Evolutionary conservation across 164 flowering plant genomes (phyloP).

Genomic region (Pachysandra terminalis): DNA sequence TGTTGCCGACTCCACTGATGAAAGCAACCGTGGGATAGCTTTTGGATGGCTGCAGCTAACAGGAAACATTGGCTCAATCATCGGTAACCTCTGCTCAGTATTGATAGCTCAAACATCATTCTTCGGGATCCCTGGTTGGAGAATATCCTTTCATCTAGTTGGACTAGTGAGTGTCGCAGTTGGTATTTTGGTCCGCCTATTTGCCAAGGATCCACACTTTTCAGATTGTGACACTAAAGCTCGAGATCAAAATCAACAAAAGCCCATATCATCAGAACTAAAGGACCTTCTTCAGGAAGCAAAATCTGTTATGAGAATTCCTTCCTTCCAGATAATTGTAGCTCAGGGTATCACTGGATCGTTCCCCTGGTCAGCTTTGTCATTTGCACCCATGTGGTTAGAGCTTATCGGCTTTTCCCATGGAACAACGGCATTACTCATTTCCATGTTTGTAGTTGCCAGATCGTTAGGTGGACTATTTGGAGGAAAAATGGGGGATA

Average conservation of each 20-base stretch:
- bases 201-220: constrained; percentile 15
- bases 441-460: constrained; percentile 56
- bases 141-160: constrained; percentile 75
- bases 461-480: constrained; percentile 79
- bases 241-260: not conserved
- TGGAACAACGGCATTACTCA: constrained; percentile 58
- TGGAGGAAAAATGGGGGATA: constrained; percentile 90
- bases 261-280: constrained; percentile 7
- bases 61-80: constrained; percentile 65
- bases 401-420: constrained; percentile 90
- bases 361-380: constrained; percentile 70
- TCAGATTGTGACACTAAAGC: not conserved
- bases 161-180: constrained; percentile 30
- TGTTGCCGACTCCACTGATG: constrained; percentile 37
- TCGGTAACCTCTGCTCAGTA: constrained; percentile 39
- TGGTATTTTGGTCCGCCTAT: constrained; percentile 12
- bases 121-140: constrained; percentile 48
- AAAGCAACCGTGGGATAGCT: constrained; percentile 40
- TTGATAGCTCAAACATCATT: constrained; percentile 13
- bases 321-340: constrained; percentile 65
- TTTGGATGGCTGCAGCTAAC: constrained; percentile 95
- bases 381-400: constrained; percentile 94
- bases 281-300: constrained; percentile 16
- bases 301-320: constrained; percentile 24
- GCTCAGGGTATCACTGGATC: constrained; percentile 20